Conservation (phyloP, 768 basidiomycete species). For the Cantharellus anzutake region DNA sequence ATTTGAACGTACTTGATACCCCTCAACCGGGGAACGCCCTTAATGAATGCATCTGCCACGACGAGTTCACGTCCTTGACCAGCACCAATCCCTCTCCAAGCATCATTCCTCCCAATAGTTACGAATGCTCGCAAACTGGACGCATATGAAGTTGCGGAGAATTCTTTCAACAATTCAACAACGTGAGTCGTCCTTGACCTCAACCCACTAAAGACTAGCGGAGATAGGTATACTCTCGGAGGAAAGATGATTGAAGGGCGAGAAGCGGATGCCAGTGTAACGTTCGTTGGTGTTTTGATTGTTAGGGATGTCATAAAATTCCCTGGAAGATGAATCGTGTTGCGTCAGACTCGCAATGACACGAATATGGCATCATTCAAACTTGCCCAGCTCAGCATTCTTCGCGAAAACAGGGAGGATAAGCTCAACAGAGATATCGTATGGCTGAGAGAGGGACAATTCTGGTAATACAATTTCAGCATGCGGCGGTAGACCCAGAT, state of each 20-base stretch:
- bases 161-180: slow-evolving; percentile 26
- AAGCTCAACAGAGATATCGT: slow-evolving; percentile 51
- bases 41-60: slow-evolving; percentile 39
- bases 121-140: slow-evolving; percentile 36
- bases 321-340: slow-evolving; percentile 14
- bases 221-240: slow-evolving; percentile 21
- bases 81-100: slow-evolving; percentile 47
- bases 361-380: not conserved
- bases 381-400: slow-evolving; percentile 39
- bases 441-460: slow-evolving; percentile 29
- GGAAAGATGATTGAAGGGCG: slow-evolving; percentile 36
- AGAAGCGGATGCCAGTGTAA: slow-evolving; percentile 39
- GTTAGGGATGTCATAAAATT: slow-evolving; percentile 68
- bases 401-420: slow-evolving; percentile 42
- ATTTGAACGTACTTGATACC: slow-evolving; percentile 38
- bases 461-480: not conserved
- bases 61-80: slow-evolving; percentile 60
- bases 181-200: too few relatives aligned
- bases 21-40: slow-evolving; percentile 40
- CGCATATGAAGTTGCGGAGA: slow-evolving; percentile 18
- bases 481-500: not conserved
- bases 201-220: slow-evolving; percentile 9
- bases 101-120: slow-evolving; percentile 55
- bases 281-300: slow-evolving; percentile 39
- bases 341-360: not conserved